Evolutionary conservation across 805 yeast genomes (phyloP), one percentile per base, ranked within the genome.

Genomic region (Sungouiella thailandica): DNA sequence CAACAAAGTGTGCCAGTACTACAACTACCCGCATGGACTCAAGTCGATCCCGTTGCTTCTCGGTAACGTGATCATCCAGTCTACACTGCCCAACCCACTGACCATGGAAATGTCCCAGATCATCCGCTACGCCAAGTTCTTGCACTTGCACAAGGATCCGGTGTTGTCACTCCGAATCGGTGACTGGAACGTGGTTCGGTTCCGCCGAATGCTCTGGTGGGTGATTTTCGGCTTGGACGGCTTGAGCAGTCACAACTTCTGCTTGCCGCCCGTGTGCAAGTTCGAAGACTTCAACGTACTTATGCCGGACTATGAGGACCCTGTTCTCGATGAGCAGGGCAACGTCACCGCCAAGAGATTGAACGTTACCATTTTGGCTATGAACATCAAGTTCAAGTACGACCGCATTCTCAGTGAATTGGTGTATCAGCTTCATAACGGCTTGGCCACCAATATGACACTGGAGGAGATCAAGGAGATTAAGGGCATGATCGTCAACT

Each of bases 151-250:
- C 44, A 70, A 78, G 48, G 84, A 78, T 46, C 83, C 83, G 3
- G 61, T 71, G n/a, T 55, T 65, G 1, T 67, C 71, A 28, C 72
- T 77, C 38, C 65, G 70, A 25, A 63, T 75, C 23, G 59, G 65
- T 2, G 73, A 75, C 40, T 58, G 64, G 49, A 67, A 65, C 33
- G 60, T 68, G 15, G 67, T 78, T 5, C 77, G 74, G 39, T 60
- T 68, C 30, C 61, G 80, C 51, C 62, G 83, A 49, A 49, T 76
- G 34, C 50, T 78, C n/a, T 78, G 83, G 83, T 78, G 83, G 83
- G 78, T 76, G 24, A 72, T 78, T 6, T 76, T 76, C 40, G 74
- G 75, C 17, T 53, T 78, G 39, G 85, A 78, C 50, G 68, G 74
- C 3, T 61, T 74, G 39, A 72, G 78, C 7, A 68, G 80, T 24